A percentile compares a stretch with the other conserved stretches of the same genome.
phyloP scores from a whole-genome alignment of 2,329 filamentous ascomycete species.

The Penicillium sp. region DNA sequence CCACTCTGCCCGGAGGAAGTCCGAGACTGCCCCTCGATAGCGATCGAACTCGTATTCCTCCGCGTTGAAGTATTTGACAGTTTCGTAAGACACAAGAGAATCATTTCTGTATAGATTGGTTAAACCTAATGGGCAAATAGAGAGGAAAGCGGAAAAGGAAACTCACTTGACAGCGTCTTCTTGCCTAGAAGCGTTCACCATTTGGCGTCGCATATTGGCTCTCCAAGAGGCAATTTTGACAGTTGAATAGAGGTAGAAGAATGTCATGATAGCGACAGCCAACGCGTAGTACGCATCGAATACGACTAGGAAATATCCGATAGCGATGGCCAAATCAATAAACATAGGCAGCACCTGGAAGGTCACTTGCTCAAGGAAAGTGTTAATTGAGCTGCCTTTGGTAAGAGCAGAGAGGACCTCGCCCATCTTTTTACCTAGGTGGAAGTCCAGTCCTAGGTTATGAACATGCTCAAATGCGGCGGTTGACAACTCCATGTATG shows the following conservation, averaged over 20 bases:
- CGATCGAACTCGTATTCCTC: constrained; percentile 71
- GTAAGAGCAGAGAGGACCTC: constrained; percentile 53
- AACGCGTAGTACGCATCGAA: constrained; percentile 64
- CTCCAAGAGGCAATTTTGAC: constrained; percentile 70
- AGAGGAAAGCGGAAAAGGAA: background rate
- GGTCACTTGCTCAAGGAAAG: constrained; percentile 62
- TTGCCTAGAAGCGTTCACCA: constrained; percentile 87
- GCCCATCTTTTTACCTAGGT: constrained; percentile 52
- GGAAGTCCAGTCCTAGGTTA: constrained; percentile 66
- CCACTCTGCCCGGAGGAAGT: constrained; percentile 65
- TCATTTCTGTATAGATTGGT: constrained; percentile 60
- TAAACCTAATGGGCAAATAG: background rate
- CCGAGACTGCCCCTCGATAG: constrained; percentile 64
- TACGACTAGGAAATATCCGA: constrained; percentile 58
- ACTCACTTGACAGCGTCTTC: constrained; percentile 83
- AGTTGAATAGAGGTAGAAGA: constrained; percentile 52
- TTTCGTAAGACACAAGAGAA: constrained; percentile 92
- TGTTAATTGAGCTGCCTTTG: constrained; percentile 50
- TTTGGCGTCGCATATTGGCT: constrained; percentile 79
- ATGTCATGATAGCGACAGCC: constrained; percentile 55
- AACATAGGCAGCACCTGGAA: constrained; percentile 61
- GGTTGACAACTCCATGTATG: constrained; percentile 83
- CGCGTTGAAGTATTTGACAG: constrained; percentile 81
- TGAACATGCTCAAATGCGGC: constrained; percentile 97
- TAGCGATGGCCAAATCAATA: constrained; percentile 59